Base-by-base conservation (phyloP, 2,329 filamentous ascomycete genomes). In the Aspergillus brasiliensis region DNA sequence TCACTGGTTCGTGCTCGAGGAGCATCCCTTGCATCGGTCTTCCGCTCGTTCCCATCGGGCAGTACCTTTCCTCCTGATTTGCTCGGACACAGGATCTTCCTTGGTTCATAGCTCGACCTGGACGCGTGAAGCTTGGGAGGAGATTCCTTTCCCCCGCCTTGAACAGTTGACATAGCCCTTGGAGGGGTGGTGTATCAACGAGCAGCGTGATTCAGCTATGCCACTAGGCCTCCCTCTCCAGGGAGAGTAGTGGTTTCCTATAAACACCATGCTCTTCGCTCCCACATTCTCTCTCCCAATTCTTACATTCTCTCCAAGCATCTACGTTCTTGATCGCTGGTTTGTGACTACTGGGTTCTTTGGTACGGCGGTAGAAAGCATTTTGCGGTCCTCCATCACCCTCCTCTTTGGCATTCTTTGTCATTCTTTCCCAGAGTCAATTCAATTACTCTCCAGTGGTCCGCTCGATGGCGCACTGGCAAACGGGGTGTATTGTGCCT, bases 221-320 rank as follows among this genome's bases (percentile, higher is more conserved):
- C 66, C 69, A 69, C 69, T 69, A 64, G 68, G 69, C 64, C 65
- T 67, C 71, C 69, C 67, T 63, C 63, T 62, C 60, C 53, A 66
- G 67, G 68, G 65, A 68, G 64, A 65, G 65, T 34, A 68, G 72
- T 73, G 62, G 67, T 69, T 66, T 52, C 71, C 69, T 76, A 77
- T 77, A 77, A 77, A 77, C 75, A 75, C 67, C 71, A 71, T 74
- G 71, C 64, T 71, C 68, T 66, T 73, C 75, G 75, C 75, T 75
- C 73, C 69, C 72, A 76, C 75, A 77, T 77, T 77, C 75, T 77
- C 74, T 76, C 75, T 75, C 70, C 65, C 69, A 75, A 67, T 71
- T 71, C 74, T 74, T 72, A 76, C 75, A 77, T 77, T 77, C 75
- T 77, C 75, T 73, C 73, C 68, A 66, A 67, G 66, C 68, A 66